These are phyloP conservation scores for Coprinopsis sp. DNA, from an alignment of 768 basidiomycete genomes.

Conservation along the genomic window DNA sequence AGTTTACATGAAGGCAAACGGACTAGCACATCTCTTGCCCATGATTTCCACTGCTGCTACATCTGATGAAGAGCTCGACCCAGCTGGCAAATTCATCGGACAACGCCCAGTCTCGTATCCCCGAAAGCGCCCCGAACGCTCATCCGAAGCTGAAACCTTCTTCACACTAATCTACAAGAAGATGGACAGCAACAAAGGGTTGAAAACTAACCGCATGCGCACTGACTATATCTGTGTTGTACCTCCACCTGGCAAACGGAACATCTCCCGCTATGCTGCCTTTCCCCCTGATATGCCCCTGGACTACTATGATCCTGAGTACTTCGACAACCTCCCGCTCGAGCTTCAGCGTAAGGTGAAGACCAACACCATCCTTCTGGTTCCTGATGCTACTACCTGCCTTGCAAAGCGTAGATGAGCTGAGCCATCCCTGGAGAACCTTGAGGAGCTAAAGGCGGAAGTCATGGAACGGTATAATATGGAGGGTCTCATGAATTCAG, in stretches of 20 bases:
- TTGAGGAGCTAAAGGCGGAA: no score
- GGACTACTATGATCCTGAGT: slow-evolving; percentile 15
- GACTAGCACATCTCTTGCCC: not conserved
- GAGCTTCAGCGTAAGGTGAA: not conserved
- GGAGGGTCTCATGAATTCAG: not conserved
- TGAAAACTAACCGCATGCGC: no score
- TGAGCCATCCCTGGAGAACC: no score
- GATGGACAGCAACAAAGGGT: no score
- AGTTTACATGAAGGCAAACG: no score
- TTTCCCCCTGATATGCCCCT: slow-evolving; percentile 11
- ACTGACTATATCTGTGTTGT: no score
- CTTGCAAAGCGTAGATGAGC: not conserved
- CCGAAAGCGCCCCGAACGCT: slow-evolving; percentile 10
- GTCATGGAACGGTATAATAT: not conserved
- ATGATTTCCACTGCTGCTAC: slow-evolving; percentile 14
- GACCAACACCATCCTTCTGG: not conserved
- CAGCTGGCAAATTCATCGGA: not conserved
- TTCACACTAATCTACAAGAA: slow-evolving; percentile 7
- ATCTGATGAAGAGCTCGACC: slow-evolving; percentile 17
- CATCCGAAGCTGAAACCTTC: slow-evolving; percentile 6
- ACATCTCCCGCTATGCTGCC: slow-evolving; percentile 2
- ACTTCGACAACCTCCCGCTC: slow-evolving; percentile 10
- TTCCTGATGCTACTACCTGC: not conserved
- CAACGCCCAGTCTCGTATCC: slow-evolving; percentile 3
- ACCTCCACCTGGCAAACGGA: slow-evolving; percentile 1